Evolutionary conservation across 208 protist species (phyloP), one percentile per base, ranked within the genome.

Genomic region (Phytomonas sp.): DNA sequence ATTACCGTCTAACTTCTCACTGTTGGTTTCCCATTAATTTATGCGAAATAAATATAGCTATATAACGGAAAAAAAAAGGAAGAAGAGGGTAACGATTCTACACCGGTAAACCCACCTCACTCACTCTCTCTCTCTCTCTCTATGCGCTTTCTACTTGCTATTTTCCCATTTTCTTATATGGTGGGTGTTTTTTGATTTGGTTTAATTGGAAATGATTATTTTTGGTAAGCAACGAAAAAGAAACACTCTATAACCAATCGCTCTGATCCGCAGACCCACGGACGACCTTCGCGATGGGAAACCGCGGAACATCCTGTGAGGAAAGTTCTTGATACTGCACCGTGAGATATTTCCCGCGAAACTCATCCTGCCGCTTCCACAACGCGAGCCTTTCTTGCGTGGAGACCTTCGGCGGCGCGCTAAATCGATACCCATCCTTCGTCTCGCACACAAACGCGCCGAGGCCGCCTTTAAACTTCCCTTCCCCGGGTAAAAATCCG

Each of bases 271-370:
- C 62, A n/a, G 72, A 67, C 26, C 89, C 89, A 37, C 92, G 84
- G 15, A 96, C 81, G 2, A 74, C 56, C 74, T 96, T 96, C 17
- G 84, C 88, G 37, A 94, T 75, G 0, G 92, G 92, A 60, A 96
- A 96, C 70, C 92, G 92, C 30, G 92, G 92, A 37, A 96, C 87
- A 70, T 93, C 88, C 62, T 93, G 85, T 31, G 83, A 81, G 28
- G 87, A 91, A 7, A 95, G 83, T 68, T 94, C 84, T 64, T 94
- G 88, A 63, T 94, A 96, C 78, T 93, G 88, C 62, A 96, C 84
- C 29, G 92, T 96, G 36, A 94, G 60, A 60, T 83, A 93, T 76
- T 89, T 86, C 9, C 88, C 86, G 9, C 92, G 76, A 67, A 82
- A 80, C 46, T 84, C 51, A 34, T 85, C 71, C 5, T 89, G 80